phyloP scores from a whole-genome alignment of 1,284 basidiomycete genomes.

The Trametes polyzona region DNA sequence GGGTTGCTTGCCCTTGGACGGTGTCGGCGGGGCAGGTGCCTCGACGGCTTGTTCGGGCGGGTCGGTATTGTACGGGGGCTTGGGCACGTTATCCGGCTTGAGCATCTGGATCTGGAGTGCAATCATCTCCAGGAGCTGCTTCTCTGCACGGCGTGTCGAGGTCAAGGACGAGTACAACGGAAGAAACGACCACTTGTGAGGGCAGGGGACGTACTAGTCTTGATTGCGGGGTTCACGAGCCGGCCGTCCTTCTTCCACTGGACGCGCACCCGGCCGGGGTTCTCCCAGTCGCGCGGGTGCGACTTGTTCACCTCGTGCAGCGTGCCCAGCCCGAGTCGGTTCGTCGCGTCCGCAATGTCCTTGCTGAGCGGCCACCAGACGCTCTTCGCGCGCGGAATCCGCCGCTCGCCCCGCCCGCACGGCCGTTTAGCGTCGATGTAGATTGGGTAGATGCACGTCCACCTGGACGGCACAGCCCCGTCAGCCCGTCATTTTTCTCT shows the following conservation, averaged over 20 bases:
- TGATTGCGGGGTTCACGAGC: conserved; percentile 72
- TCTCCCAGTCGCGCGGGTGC: conserved; percentile 97
- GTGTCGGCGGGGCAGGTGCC: conserved; percentile 31
- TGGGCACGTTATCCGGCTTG: conserved; percentile 75
- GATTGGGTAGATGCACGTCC: conserved; percentile 95
- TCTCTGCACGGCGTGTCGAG: conserved; percentile 56
- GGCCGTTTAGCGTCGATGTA: conserved; percentile 96
- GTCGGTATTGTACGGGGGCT: conserved; percentile 57
- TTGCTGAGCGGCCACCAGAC: conserved; percentile 96
- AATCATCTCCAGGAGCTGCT: conserved; percentile 80
- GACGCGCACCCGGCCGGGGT: conserved; percentile 91
- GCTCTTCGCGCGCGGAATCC: conserved; percentile 78
- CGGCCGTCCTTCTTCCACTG: conserved; percentile 86
- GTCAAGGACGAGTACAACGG: no score
- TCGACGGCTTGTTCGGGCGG: conserved; percentile 29
- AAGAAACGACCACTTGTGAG: no score
- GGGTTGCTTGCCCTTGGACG: conserved; percentile 48
- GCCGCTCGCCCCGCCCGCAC: conserved; percentile 80
- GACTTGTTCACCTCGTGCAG: conserved; percentile 88
- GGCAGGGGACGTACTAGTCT: conserved; percentile 68
- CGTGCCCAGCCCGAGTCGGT: conserved; percentile 75
- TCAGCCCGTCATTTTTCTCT: no score
- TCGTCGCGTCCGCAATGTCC: conserved; percentile 87
- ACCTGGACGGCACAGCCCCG: conserved; percentile 52
- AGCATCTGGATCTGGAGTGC: conserved; percentile 73